These are phyloP conservation scores for Prunus campanulata DNA, from an alignment of 306 rosid species.

Conservation along the genomic window DNA sequence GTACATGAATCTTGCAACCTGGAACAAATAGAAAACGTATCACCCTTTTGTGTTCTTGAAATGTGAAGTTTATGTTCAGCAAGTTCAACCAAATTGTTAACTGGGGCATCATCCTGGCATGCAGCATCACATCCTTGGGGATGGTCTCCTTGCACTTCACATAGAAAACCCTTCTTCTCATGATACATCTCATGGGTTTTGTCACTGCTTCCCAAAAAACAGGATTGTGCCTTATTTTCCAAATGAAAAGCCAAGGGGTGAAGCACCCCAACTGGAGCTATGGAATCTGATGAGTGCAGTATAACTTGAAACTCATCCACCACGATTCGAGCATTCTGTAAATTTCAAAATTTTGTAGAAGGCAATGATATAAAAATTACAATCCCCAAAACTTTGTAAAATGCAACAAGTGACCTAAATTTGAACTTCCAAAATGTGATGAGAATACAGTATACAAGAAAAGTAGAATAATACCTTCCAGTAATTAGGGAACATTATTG, in stretches of 20 bases:
- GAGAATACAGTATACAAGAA: neutral
- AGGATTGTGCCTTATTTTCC: conserved; percentile 58
- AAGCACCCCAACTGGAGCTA: conserved; percentile 91
- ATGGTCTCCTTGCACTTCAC: conserved; percentile 63
- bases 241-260: conserved; percentile 84
- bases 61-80: conserved; percentile 52
- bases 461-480: neutral
- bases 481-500: neutral
- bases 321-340: conserved; percentile 75
- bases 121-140: conserved; percentile 37
- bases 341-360: conserved; percentile 17
- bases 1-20: conserved; percentile 71
- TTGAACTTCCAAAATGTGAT: conserved; percentile 13
- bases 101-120: conserved; percentile 39
- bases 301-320: conserved; percentile 78
- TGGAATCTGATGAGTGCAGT: conserved; percentile 82
- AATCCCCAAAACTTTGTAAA: conserved; percentile 8
- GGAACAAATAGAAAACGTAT: conserved; percentile 69
- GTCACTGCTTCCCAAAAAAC: conserved; percentile 33
- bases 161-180: conserved; percentile 48
- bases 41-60: conserved; percentile 59
- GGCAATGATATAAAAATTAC: conserved; percentile 14
- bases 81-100: conserved; percentile 29
- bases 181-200: conserved; percentile 24
- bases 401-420: neutral